A percentile compares a stretch with the other conserved stretches of the same genome.
These are phyloP conservation scores for Kluyveromyces starmeri DNA, from an alignment of 805 yeast genomes.

Conservation along the genomic window DNA sequence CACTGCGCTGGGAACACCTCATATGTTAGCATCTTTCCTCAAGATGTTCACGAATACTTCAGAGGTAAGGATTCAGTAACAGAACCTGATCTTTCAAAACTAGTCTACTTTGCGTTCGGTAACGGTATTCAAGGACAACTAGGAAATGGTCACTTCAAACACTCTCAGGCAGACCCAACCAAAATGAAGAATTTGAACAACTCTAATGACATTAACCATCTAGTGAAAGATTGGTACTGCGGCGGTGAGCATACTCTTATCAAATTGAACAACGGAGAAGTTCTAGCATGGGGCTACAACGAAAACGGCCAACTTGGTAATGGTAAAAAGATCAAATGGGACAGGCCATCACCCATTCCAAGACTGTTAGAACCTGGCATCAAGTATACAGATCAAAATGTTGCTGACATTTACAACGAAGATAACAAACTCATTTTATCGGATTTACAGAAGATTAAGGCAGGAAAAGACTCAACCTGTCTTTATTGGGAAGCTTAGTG, in stretches of 20 bases:
- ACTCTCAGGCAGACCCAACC: constrained; percentile 61
- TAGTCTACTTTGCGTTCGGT: constrained; percentile 59
- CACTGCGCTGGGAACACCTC: constrained; percentile 67
- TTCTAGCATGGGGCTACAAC: constrained; percentile 78
- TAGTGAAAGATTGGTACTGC: constrained; percentile 43
- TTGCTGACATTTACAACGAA: constrained; percentile 24
- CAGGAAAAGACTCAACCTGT: constrained; percentile 57
- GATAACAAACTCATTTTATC: constrained; percentile 41
- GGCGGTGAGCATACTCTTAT: constrained; percentile 62
- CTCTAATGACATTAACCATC: constrained; percentile 42
- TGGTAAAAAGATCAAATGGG: constrained; percentile 57
- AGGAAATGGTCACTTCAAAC: constrained; percentile 69
- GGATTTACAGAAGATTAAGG: constrained; percentile 48
- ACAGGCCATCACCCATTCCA: constrained; percentile 48
- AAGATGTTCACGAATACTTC: constrained; percentile 24
- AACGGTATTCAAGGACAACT: constrained; percentile 79
- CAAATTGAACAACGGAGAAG: constrained; percentile 53
- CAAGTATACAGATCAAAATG: constrained; percentile 9
- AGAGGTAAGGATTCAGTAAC: constrained; percentile 18
- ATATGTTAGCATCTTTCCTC: constrained; percentile 37
- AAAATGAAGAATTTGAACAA: constrained; percentile 38
- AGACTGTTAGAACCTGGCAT: constrained; percentile 46
- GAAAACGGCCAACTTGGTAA: constrained; percentile 77
- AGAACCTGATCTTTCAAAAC: constrained; percentile 11
- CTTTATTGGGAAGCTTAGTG: constrained; percentile 41